These are phyloP conservation scores for Penstemon eatonii DNA, from an alignment of 257 asterid genomes.

Conservation along the genomic window DNA sequence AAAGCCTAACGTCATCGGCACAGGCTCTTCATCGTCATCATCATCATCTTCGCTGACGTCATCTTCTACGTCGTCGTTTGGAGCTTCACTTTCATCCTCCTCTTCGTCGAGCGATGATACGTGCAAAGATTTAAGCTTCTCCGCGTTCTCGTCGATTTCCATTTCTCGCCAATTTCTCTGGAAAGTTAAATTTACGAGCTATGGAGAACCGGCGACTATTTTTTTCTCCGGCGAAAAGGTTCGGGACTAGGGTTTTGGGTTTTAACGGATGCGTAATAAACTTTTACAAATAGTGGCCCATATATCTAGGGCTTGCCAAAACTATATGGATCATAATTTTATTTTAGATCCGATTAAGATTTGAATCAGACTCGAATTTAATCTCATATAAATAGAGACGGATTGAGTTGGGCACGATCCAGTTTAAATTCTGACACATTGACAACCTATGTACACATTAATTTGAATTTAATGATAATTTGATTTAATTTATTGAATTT, in stretches of 20 bases:
- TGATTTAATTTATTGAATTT: no score
- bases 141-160: slow-evolving; percentile 35
- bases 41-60: slow-evolving; percentile 55
- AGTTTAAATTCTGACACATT: no score
- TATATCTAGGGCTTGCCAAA: no score
- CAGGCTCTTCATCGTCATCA: slow-evolving; percentile 51
- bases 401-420: no score
- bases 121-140: slow-evolving; percentile 43
- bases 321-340: no score
- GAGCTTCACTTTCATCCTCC: slow-evolving; percentile 51
- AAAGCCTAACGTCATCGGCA: slow-evolving; percentile 71
- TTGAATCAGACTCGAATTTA: no score
- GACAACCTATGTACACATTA: no score
- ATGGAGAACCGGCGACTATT: neutral
- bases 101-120: slow-evolving; percentile 62
- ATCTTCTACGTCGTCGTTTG: slow-evolving; percentile 40
- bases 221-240: slow-evolving; percentile 16
- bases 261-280: neutral
- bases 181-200: neutral
- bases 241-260: slow-evolving; percentile 26
- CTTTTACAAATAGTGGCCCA: no score
- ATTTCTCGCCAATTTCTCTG: slow-evolving; percentile 28
- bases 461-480: no score
- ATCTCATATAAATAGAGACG: no score
- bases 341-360: no score